Base-by-base conservation (phyloP, 768 basidiomycete genomes). In the Artomyces pyxidatus region DNA sequence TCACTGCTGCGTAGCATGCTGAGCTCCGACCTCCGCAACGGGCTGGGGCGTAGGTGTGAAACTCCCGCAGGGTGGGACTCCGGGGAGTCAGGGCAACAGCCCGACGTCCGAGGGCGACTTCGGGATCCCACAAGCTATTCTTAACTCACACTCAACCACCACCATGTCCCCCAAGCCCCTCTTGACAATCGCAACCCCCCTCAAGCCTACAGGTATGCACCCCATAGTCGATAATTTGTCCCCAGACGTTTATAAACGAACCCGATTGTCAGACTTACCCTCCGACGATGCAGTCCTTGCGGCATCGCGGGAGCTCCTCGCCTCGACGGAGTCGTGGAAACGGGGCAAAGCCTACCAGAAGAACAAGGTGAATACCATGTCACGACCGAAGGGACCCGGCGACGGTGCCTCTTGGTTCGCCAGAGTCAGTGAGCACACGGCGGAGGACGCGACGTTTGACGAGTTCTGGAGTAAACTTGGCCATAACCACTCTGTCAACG, bases 391-490 rank as follows among this genome's bases (percentile, higher is more conserved):
- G 57, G 69, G 67, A 3, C 63, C 73, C 11, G 71, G 62, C 6
- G 81, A 83, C 51, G 77, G 72, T 22, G 78, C 81, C 29, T 63
- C 73, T 3, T 89, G 86, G 85, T 74, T 85, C 57, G 77, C 76
- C 60, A 76, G 86, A 21, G 62, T 80, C 50, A 86, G 85, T 59
- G 74, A 76, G 58, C 87, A 89, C 63, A 62, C 72, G 11, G 59
- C 71, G 5, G 69, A 77, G n/a, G 83, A 88, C 47, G 80, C 74
- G 8, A 80, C 81, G 1, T 88, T 89, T 61, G 81, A 85, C 54
- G 75, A 80, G 55, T 67, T 88, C 56, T 88, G 87, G 87, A 71
- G 69, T 32, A 81, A 77, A 56, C 63, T 88, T 12, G 83, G 80
- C 0, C 65, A 65, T 47, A 71, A 85, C 65, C 87, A 88, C 59